Evolutionary conservation across 2,329 filamentous ascomycete species (phyloP).

Genomic region (Neoascochyta sp.): DNA sequence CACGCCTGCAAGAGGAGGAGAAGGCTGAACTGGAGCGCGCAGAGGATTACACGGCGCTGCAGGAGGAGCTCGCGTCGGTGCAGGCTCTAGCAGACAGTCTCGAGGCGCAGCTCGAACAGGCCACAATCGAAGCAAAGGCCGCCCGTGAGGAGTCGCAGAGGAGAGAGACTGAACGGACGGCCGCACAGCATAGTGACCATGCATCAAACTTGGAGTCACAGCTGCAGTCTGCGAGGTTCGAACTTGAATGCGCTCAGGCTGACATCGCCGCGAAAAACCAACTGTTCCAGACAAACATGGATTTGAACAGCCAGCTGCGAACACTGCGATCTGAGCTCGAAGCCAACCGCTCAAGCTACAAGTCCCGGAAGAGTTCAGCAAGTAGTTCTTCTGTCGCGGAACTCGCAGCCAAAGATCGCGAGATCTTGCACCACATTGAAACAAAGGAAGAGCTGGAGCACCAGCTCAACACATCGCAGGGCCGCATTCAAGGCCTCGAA

Average conservation of each 20-base stretch:
- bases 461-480: constrained; percentile 22
- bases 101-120: constrained; percentile 23
- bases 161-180: background rate
- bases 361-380: constrained; percentile 1
- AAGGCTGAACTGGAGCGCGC: constrained; percentile 4
- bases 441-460: constrained; percentile 26
- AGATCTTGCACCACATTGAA: constrained; percentile 20
- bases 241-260: constrained; percentile 24
- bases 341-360: constrained; percentile 3
- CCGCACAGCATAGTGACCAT: constrained; percentile 3
- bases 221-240: constrained; percentile 21
- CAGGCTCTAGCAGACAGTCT: constrained; percentile 25
- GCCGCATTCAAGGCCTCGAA: constrained; percentile 31
- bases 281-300: constrained; percentile 22
- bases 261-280: constrained; percentile 24
- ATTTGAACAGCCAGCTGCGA: constrained; percentile 21
- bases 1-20: constrained; percentile 3
- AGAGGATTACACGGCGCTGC: constrained; percentile 8
- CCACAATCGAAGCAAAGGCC: constrained; percentile 22
- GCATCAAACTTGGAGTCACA: constrained; percentile 21
- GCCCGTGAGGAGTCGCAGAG: constrained; percentile 23
- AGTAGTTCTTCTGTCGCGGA: constrained; percentile 10
- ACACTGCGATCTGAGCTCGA: constrained; percentile 19
- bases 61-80: constrained; percentile 20
- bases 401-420: constrained; percentile 20